Conservation (phyloP, 768 basidiomycete species). For the Amylocystis lapponica region DNA sequence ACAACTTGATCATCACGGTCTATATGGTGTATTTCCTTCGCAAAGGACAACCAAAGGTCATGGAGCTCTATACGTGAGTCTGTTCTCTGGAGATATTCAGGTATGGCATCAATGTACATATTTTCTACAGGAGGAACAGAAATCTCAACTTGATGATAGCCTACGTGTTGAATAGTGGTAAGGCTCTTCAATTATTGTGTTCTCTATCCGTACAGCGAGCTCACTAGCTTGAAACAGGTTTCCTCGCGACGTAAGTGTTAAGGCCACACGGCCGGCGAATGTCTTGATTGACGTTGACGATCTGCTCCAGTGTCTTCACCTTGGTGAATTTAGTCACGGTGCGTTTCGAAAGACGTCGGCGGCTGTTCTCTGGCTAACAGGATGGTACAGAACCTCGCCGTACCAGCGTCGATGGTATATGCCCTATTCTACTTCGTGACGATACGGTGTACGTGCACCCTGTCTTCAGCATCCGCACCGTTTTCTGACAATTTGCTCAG, state of each 20-base stretch:
- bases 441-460: too few relatives aligned
- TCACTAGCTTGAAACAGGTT: background rate
- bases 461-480: too few relatives aligned
- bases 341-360: background rate
- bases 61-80: background rate
- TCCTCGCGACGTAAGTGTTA: background rate
- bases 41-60: background rate
- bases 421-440: too few relatives aligned
- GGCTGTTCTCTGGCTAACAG: too few relatives aligned
- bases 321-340: background rate
- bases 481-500: too few relatives aligned
- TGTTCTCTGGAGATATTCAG: too few relatives aligned
- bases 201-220: background rate
- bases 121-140: background rate
- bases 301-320: background rate
- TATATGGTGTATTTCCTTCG: background rate
- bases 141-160: background rate
- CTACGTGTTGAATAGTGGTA: background rate
- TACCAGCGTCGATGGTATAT: too few relatives aligned
- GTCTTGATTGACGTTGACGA: background rate
- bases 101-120: background rate
- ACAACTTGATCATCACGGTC: background rate
- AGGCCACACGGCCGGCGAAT: background rate
- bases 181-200: background rate
- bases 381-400: too few relatives aligned